A percentile compares a stretch with the other conserved stretches of the same genome.
Conservation (phyloP, 352 stramenopile species). For the Phytophthora kernoviae region DNA sequence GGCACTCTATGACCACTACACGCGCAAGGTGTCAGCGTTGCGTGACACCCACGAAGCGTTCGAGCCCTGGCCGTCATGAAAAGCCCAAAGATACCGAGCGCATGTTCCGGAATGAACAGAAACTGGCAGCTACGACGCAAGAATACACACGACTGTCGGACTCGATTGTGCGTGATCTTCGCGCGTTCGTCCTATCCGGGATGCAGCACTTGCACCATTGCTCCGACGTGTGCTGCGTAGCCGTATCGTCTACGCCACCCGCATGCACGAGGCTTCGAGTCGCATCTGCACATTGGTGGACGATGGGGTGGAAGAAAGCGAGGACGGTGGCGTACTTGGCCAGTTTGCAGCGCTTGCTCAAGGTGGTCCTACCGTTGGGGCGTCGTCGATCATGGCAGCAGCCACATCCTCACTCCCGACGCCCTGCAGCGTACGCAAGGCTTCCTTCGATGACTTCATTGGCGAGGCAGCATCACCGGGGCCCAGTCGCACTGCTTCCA, state of each 20-base stretch:
- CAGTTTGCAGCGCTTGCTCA: constrained; percentile 51
- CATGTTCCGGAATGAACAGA: constrained; percentile 84
- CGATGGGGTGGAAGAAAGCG: constrained; percentile 33
- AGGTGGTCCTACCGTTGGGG: constrained; percentile 17
- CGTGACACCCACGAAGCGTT: constrained; percentile 68
- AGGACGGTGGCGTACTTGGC: constrained; percentile 46
- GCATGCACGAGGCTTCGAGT: constrained; percentile 55
- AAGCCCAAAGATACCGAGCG: constrained; percentile 82
- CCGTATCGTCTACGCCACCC: constrained; percentile 60
- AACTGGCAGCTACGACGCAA: constrained; percentile 65
- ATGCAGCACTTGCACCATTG: constrained; percentile 65
- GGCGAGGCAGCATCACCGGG: constrained; percentile 21
- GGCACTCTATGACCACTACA: constrained; percentile 80
- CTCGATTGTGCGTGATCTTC: constrained; percentile 56
- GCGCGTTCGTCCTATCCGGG: constrained; percentile 65
- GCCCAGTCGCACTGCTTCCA: not conserved
- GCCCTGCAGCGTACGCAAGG: constrained; percentile 38
- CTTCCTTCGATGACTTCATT: constrained; percentile 74
- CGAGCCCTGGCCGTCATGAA: constrained; percentile 49
- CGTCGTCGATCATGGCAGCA: constrained; percentile 17
- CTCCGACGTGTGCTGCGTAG: constrained; percentile 73
- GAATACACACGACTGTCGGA: constrained; percentile 75
- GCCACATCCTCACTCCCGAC: constrained; percentile 11
- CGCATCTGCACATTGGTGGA: constrained; percentile 57
- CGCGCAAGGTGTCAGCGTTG: constrained; percentile 67